Evolutionary conservation across 1,284 basidiomycete genomes (phyloP), one percentile per base, ranked within the genome.

Genomic region (Irpex rosettiformis): DNA sequence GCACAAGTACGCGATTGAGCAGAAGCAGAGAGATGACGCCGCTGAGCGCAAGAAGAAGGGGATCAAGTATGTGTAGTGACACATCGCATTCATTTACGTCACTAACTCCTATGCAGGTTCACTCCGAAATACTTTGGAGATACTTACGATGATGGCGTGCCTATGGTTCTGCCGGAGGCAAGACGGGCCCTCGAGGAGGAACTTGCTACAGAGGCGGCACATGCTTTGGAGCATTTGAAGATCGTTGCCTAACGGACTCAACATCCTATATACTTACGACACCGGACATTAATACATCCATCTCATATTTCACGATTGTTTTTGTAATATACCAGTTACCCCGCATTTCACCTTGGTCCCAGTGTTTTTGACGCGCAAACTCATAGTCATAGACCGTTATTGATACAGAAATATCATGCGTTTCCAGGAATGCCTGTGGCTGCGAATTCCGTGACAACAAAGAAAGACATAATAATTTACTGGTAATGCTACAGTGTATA

Each of bases 1-100:
- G 76, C 82, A 89, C 73, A 98, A 97, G 78, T 84, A 94, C 58
- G 73, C 72, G 3, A 95, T 98, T 58, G 95, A 97, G 76, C 94
- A 97, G 80, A 82, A 74, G 67, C 95, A 97, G 78, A 79, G 95
- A 58, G 94, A 96, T 64, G 82, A 86, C 48, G 90, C 94, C 6
- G 88, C 87, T 11, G 88, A 93, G 72, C 79, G 92, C 72, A 95
- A 94, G 78, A 82, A 79, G 68, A 88, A 84, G 60, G 91, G 88
- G 18, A 73, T 83, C 52, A 79, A 83, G 92, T 96, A 69, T 79
- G 93, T 89, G 54, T 51, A 37, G 3, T 43, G 21, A 10, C 43
- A 40, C 2, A 29, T 28, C 21, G 29, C 59, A 8, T 8, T 16
- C 11, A 8, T 8, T 2, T 37, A 37, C 52, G 37, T 33, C 61